Evolutionary conservation across 164 flowering plant species (phyloP).

Genomic region (Vitis rotundifolia): DNA sequence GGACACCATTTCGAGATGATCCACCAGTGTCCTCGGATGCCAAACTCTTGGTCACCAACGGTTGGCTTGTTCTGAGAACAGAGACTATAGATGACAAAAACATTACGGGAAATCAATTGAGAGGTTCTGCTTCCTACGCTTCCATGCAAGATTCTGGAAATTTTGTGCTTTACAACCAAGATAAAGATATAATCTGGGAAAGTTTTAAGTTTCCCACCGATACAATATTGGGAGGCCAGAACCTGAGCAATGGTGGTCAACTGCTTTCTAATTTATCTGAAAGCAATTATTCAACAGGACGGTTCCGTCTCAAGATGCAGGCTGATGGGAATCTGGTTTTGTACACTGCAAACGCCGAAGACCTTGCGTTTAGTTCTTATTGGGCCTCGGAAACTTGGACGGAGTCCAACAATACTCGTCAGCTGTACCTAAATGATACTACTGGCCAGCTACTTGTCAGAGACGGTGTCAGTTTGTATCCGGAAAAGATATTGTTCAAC

Average conservation of each 20-base stretch:
- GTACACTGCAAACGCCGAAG: not conserved
- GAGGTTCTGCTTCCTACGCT: constrained; percentile 10
- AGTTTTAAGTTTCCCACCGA: constrained; percentile 21
- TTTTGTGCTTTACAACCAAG: constrained; percentile 9
- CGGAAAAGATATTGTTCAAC: no score
- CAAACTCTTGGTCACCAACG: not conserved
- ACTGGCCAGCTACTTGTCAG: not conserved
- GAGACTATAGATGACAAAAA: no score
- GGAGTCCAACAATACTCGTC: not conserved
- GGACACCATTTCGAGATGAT: no score
- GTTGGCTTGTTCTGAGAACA: not conserved
- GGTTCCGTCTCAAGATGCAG: constrained; percentile 21
- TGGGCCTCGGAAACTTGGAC: constrained; percentile 6
- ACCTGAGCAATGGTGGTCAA: not conserved
- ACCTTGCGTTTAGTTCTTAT: not conserved
- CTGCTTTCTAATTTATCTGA: constrained; percentile 11
- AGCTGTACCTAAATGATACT: not conserved
- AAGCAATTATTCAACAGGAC: constrained; percentile 12
- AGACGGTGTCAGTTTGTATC: not conserved
- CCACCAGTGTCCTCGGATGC: no score
- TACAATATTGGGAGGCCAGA: constrained; percentile 28
- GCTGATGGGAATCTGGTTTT: constrained; percentile 16
- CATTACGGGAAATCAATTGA: no score
- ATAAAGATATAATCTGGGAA: constrained; percentile 13
- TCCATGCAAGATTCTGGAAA: constrained; percentile 31